Base-by-base conservation (phyloP, 169 alveolate genomes). In the Plasmodium relictum region DNA sequence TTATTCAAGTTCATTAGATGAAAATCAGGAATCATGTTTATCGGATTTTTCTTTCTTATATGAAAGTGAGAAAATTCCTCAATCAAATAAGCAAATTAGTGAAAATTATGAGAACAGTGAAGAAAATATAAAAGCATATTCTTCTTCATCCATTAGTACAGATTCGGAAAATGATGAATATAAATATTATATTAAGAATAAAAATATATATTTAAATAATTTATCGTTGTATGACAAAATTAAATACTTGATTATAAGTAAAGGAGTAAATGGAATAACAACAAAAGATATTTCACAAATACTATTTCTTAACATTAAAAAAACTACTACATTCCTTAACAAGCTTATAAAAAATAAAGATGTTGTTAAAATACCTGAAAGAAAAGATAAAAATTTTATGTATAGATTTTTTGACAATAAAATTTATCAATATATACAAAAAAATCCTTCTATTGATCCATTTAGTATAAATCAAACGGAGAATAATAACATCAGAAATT, bases 341-440 rank as follows among this genome's bases (percentile, higher is more conserved):
- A 83, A 69, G 48, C 39, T 83, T 14, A 56, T 83, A 66, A 41
- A 52, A 83, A 83, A 83, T 42, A 83, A 83, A 41, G 73, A 68
- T 39, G 39, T 83, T 68, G 72, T 83, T 26, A 83, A 83, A 68
- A 69, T 83, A 41, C 91, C 91, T 0, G 91, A 83, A 68, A 20
- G 91, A 58, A 66, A 83, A 61, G 72, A 83, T 61, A 83, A 83
- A 83, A 66, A 74, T 48, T 83, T 83, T 58, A 83, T 83, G 91
- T 83, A 68, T 63, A 8, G 91, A 62, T 83, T 83, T 83, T 45
- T 83, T 54, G 85, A 83, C 45, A 83, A 68, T 39, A 41, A 54
- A 39, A 83, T 83, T 10, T 83, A 83, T 59, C 85, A 83, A 18
- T 83, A 83, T 68, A 41, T 83, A 59, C 91, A 83, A 48, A 83